Percentiles rank a stretch among this genome's conserved stretches.
Conservation (phyloP, 345 rosid genomes). For the Arabidopsis arenosa region DNA sequence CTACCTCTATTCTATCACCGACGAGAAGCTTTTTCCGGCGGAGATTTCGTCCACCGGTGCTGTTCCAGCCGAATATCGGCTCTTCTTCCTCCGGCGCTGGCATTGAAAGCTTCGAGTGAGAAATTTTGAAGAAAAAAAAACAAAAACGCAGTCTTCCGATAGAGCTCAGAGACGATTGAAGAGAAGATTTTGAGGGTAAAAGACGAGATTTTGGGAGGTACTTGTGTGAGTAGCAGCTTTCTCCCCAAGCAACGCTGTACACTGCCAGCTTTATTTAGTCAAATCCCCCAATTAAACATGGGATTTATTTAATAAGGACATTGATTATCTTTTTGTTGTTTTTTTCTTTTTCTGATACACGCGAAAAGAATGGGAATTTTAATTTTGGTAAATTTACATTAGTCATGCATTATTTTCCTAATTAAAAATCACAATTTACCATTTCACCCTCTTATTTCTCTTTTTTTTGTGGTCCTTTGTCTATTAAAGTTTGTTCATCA, state of each 20-base stretch:
- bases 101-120: constrained; percentile 24
- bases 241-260: constrained; percentile 38
- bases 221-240: constrained; percentile 33
- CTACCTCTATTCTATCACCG: constrained; percentile 46
- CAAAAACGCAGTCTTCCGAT: not conserved
- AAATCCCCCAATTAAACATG: too few relatives aligned
- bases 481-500: too few relatives aligned
- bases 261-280: not conserved
- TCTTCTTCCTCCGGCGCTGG: constrained; percentile 25
- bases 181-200: constrained; percentile 11
- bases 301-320: too few relatives aligned
- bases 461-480: too few relatives aligned
- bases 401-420: too few relatives aligned
- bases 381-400: too few relatives aligned
- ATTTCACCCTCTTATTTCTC: too few relatives aligned
- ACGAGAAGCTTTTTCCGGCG: constrained; percentile 40
- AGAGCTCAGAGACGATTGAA: not conserved
- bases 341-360: too few relatives aligned
- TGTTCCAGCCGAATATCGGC: constrained; percentile 33
- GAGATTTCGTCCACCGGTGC: constrained; percentile 10
- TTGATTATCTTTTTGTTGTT: too few relatives aligned
- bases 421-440: too few relatives aligned
- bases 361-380: too few relatives aligned
- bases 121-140: not conserved
- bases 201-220: not conserved